Conservation (phyloP, 1,284 basidiomycete genomes). For the Ganoderma boninense region DNA sequence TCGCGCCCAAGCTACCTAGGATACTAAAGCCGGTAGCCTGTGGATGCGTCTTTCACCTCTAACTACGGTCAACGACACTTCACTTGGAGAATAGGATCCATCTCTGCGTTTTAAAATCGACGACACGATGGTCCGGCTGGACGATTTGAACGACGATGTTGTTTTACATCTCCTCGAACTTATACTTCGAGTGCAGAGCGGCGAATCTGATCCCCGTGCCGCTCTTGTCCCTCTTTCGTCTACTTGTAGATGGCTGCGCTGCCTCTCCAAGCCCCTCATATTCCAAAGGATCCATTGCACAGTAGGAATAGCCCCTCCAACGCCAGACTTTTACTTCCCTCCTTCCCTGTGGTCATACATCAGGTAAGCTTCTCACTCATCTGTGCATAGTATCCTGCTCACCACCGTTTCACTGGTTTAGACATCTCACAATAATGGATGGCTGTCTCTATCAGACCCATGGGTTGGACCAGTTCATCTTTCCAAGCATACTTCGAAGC, state of each 20-base stretch:
- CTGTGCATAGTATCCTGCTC: neutral
- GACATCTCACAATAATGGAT: neutral
- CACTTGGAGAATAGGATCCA: too few relatives aligned
- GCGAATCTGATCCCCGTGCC: neutral
- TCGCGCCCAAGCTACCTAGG: too few relatives aligned
- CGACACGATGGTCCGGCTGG: neutral
- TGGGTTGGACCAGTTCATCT: neutral
- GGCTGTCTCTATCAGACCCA: neutral
- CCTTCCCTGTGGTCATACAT: neutral
- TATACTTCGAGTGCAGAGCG: neutral
- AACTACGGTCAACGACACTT: too few relatives aligned
- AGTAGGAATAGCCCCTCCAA: neutral
- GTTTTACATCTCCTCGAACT: neutral
- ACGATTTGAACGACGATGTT: neutral
- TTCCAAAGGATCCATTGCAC: neutral
- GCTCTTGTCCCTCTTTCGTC: neutral
- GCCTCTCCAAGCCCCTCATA: neutral
- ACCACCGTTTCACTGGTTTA: neutral
- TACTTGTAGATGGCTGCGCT: neutral
- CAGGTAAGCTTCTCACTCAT: neutral
- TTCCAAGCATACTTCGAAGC: neutral
- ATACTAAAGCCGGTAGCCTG: too few relatives aligned
- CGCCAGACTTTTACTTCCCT: neutral
- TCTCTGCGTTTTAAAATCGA: too few relatives aligned
- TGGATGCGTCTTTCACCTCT: too few relatives aligned